Percentiles rank a stretch among this genome's conserved stretches.
phyloP scores from a whole-genome alignment of 805 yeast genomes.

The Zygosaccharomyces bisporus region DNA sequence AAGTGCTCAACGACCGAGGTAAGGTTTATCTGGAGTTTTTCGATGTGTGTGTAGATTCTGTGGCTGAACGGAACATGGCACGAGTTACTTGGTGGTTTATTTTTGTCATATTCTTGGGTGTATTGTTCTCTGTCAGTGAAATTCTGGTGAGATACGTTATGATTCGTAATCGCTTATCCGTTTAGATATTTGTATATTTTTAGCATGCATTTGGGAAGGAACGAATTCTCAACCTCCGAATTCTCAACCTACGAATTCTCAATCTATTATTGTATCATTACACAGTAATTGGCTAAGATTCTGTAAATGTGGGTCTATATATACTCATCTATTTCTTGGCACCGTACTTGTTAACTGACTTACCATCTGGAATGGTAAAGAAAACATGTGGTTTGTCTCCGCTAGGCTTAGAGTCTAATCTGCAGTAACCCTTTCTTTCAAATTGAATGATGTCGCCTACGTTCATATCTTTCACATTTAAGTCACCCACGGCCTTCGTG shows the following conservation, averaged over 20 bases:
- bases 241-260: neutral
- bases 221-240: neutral
- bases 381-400: slow-evolving; percentile 67
- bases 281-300: neutral
- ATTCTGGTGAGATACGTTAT: slow-evolving; percentile 56
- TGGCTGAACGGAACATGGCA: slow-evolving; percentile 89
- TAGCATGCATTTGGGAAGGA: neutral
- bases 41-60: slow-evolving; percentile 88
- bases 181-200: slow-evolving; percentile 1
- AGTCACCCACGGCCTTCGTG: slow-evolving; percentile 72
- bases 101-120: slow-evolving; percentile 70
- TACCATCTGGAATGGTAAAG: slow-evolving; percentile 96
- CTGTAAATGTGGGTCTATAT: neutral
- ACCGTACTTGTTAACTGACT: slow-evolving; percentile 71
- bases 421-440: slow-evolving; percentile 95
- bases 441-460: slow-evolving; percentile 88
- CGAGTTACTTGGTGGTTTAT: slow-evolving; percentile 89
- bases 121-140: slow-evolving; percentile 72
- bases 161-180: slow-evolving; percentile 30
- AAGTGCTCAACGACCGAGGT: slow-evolving; percentile 89
- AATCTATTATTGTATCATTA: neutral
- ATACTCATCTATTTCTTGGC: slow-evolving; percentile 46
- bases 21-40: slow-evolving; percentile 90
- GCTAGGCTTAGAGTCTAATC: slow-evolving; percentile 58
- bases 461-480: slow-evolving; percentile 70